Evolutionary conservation across 768 basidiomycete species (phyloP).

Genomic region (Xanthoconium purpureum): DNA sequence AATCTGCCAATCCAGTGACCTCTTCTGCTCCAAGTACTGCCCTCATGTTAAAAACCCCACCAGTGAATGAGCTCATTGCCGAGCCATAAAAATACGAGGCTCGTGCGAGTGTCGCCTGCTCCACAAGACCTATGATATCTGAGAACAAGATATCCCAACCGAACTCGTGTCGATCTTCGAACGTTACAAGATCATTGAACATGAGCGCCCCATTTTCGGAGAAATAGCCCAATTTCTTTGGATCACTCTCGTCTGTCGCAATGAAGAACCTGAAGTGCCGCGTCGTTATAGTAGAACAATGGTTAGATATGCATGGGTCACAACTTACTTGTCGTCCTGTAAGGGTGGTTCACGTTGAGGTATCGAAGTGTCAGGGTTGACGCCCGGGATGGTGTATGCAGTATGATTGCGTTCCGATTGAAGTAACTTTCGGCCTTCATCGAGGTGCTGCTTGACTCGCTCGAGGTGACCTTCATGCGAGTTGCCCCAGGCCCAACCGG

Average conservation of each 20-base stretch:
- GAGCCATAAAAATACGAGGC: conserved; percentile 39
- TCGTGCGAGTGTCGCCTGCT: conserved; percentile 37
- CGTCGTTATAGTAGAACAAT: background rate
- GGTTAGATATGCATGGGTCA: background rate
- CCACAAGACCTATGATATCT: conserved; percentile 40
- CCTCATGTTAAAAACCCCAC: conserved; percentile 39
- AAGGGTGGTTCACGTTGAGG: conserved; percentile 16
- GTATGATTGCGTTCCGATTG: conserved; percentile 13
- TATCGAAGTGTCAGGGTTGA: conserved; percentile 9
- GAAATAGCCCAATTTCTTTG: conserved; percentile 30
- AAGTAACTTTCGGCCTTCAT: conserved; percentile 28
- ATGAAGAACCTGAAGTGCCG: conserved; percentile 25
- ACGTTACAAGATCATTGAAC: conserved; percentile 38
- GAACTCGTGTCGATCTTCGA: conserved; percentile 36
- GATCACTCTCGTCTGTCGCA: conserved; percentile 38
- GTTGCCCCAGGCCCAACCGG: conserved; percentile 34
- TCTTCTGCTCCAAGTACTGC: conserved; percentile 35
- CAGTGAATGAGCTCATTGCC: conserved; percentile 38
- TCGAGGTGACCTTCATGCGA: conserved; percentile 32
- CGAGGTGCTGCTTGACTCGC: conserved; percentile 32
- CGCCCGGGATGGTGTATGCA: conserved; percentile 17
- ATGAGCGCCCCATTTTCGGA: conserved; percentile 35
- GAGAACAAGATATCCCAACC: conserved; percentile 42
- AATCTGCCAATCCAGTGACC: conserved; percentile 34
- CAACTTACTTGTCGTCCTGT: conserved; percentile 16